These are phyloP conservation scores for Tardiomyces digboiensis DNA, from an alignment of 1,139 yeast genomes.

Conservation along the genomic window DNA sequence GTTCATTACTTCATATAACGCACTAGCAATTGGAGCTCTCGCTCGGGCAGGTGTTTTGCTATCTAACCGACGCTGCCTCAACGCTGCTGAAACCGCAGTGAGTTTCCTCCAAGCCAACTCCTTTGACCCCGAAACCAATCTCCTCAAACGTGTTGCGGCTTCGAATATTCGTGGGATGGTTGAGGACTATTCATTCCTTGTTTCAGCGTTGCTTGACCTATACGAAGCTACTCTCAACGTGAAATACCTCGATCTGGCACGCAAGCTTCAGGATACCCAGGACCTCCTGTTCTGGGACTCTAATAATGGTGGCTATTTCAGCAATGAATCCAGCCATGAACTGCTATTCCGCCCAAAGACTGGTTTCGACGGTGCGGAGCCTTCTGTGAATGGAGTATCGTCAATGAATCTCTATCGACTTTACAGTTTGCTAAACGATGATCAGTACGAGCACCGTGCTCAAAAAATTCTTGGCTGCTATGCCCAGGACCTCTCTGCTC, in stretches of 20 bases:
- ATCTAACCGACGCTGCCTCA: constrained; percentile 13
- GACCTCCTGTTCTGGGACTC: constrained; percentile 25
- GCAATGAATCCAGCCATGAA: constrained; percentile 7
- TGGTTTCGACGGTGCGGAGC: constrained; percentile 31
- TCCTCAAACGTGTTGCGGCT: not conserved
- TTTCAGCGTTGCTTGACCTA: constrained; percentile 28
- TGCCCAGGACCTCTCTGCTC: constrained; percentile 23
- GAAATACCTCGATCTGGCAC: constrained; percentile 24
- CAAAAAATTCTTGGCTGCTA: constrained; percentile 19
- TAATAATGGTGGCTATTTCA: constrained; percentile 25
- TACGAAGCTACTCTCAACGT: constrained; percentile 25
- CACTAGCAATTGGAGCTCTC: constrained; percentile 27
- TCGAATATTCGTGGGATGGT: constrained; percentile 20
- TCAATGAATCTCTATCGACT: constrained; percentile 24
- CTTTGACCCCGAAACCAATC: constrained; percentile 10
- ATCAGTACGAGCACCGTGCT: constrained; percentile 17
- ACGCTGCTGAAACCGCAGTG: constrained; percentile 22
- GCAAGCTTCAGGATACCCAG: constrained; percentile 25
- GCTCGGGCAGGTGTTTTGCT: constrained; percentile 21
- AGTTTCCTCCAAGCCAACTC: constrained; percentile 15
- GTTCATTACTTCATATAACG: constrained; percentile 29
- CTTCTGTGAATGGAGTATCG: constrained; percentile 29
- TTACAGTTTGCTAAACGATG: constrained; percentile 16
- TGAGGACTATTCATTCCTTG: constrained; percentile 30
- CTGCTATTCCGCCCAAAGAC: constrained; percentile 27